Evolutionary conservation across 768 basidiomycete genomes (phyloP).

Genomic region (Suillus placidus): DNA sequence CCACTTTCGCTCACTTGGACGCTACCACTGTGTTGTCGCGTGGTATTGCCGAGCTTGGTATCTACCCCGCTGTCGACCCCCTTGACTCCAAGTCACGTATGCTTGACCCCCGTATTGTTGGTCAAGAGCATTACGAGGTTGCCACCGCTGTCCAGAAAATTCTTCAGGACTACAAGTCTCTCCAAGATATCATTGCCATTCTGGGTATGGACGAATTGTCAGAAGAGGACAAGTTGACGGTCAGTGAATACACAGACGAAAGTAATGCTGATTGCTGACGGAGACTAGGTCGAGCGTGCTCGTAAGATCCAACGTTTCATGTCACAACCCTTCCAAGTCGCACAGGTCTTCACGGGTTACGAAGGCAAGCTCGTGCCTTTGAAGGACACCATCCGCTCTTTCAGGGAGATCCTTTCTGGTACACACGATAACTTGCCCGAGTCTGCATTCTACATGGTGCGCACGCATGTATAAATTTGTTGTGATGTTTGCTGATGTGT

Average conservation of each 20-base stretch:
- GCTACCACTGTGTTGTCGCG: conserved; percentile 99
- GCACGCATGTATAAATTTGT: conserved; percentile 16
- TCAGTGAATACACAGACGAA: conserved; percentile 42
- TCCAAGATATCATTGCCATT: conserved; percentile 99
- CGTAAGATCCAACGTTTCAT: conserved; percentile 99
- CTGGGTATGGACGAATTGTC: conserved; percentile 99
- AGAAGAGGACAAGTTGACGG: conserved; percentile 99
- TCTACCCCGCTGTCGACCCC: conserved; percentile 99
- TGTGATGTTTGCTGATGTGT: conserved; percentile 7
- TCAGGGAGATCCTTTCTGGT: conserved; percentile 97
- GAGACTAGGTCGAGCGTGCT: conserved; percentile 84
- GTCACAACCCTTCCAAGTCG: conserved; percentile 99
- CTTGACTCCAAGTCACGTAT: conserved; percentile 99
- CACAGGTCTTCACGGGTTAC: conserved; percentile 99
- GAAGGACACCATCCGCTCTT: conserved; percentile 95
- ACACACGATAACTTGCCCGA: conserved; percentile 89
- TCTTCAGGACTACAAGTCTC: conserved; percentile 94
- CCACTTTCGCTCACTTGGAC: conserved; percentile 99
- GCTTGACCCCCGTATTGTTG: conserved; percentile 99
- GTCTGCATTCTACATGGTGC: conserved; percentile 96
- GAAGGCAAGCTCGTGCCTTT: conserved; percentile 96
- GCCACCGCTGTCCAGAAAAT: conserved; percentile 98
- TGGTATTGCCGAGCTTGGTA: conserved; percentile 98
- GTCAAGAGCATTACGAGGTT: conserved; percentile 92
- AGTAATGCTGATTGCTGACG: not conserved